Evolutionary conservation across 2,329 filamentous ascomycete genomes (phyloP).

Genomic region (Cladophialophora immunda): DNA sequence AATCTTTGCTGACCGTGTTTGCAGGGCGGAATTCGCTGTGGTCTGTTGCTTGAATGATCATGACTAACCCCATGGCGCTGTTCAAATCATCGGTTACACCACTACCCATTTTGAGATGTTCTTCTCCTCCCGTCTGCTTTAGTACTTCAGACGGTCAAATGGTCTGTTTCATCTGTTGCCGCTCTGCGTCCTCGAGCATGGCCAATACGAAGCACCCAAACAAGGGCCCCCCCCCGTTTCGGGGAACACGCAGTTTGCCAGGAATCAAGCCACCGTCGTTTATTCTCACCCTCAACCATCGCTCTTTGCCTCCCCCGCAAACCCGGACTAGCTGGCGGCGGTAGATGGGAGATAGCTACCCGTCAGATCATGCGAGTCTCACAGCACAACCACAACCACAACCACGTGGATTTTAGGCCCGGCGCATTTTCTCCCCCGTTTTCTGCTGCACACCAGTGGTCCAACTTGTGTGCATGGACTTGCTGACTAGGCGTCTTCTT

Average conservation of each 20-base stretch:
- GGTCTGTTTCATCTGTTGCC: background rate
- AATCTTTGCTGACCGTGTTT: constrained; percentile 24
- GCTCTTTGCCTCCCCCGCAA: constrained; percentile 1
- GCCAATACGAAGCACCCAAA: background rate
- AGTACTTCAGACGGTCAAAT: background rate
- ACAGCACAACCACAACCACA: background rate
- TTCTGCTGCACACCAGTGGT: background rate
- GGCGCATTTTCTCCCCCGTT: background rate
- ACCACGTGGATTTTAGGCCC: constrained; percentile 1
- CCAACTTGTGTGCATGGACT: background rate
- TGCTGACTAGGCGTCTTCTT: constrained; percentile 9
- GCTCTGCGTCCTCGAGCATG: background rate
- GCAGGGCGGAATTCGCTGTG: background rate
- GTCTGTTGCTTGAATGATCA: constrained; percentile 21
- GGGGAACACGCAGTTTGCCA: background rate
- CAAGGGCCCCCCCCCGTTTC: background rate
- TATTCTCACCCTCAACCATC: background rate
- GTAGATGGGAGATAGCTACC: background rate
- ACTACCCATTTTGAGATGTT: constrained; percentile 16
- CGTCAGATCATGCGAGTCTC: background rate
- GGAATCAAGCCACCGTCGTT: background rate
- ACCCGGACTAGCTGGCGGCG: background rate
- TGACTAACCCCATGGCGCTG: constrained; percentile 16
- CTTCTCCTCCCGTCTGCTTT: background rate
- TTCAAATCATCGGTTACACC: constrained; percentile 9